These are phyloP conservation scores for Polytrichum formosum DNA, from an alignment of 225 moss, liverwort and hornwort genomes.

Conservation along the genomic window DNA sequence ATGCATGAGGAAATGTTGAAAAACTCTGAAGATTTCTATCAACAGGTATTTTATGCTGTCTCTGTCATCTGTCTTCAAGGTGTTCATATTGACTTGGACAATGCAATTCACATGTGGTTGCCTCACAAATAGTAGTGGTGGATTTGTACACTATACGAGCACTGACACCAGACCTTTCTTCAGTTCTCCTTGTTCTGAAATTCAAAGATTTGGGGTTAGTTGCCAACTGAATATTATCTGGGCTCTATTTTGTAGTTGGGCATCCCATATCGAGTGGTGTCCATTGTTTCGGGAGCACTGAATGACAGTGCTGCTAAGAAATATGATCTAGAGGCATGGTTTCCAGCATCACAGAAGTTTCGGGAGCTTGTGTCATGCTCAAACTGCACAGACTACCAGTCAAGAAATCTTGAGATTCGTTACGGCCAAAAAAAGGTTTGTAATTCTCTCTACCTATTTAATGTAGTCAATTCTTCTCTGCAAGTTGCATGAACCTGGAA, in stretches of 20 bases:
- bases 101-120: too few species aligned
- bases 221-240: conserved; percentile 1
- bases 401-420: conserved; percentile 81
- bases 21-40: conserved; percentile 86
- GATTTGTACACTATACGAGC: too few species aligned
- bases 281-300: conserved; percentile 89
- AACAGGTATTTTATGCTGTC: conserved; percentile 41
- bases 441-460: too few species aligned
- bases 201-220: too few species aligned
- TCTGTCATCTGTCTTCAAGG: not conserved
- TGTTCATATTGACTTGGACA: too few species aligned
- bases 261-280: conserved; percentile 79
- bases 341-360: conserved; percentile 73
- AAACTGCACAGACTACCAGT: conserved; percentile 89
- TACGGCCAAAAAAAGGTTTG: conserved; percentile 81
- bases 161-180: too few species aligned
- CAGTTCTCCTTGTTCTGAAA: too few species aligned
- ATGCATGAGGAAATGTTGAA: conserved; percentile 89
- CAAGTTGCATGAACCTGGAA: too few species aligned
- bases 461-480: too few species aligned
- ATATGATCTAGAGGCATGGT: conserved; percentile 95
- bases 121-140: too few species aligned
- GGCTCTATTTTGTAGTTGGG: conserved; percentile 56
- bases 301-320: conserved; percentile 97
- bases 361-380: conserved; percentile 96